Evolutionary conservation across 352 stramenopile species (phyloP), one percentile per base, ranked within the genome.

Genomic region (Globisporangium irregulare): DNA sequence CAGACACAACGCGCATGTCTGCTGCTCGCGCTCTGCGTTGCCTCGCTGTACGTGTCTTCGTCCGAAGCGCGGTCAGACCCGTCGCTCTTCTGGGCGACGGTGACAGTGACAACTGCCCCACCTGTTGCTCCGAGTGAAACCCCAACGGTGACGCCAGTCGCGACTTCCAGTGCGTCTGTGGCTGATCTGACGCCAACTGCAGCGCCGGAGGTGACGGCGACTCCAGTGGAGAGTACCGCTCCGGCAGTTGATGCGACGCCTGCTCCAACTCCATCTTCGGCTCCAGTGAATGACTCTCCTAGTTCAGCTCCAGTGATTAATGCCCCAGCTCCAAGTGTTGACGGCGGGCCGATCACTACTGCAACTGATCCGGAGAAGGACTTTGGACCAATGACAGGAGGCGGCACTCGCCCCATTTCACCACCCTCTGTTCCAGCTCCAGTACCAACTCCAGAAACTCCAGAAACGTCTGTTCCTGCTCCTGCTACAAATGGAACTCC

Each of bases 61-160:
- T 56, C 32, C 25, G 24, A 27, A 15, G 41, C 60, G 29, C 48
- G 43, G 20, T 66, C 60, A 9, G 60, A 66, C 20, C 60, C 60
- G 20, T 58, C 48, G n/a, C 43, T 56, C 22, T 66, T 59, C 29
- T 66, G 60, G 60, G 60, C 27, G 7, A 25, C 32, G 4, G 22
- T 62, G n/a, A 64, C 59, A 24, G 24, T 41, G 24, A 66, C 46
- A 18, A 43, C 46, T 43, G 43, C 50, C 1, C 60, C 46, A 8
- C 29, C 60, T 27, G 20, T 18, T 50, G 27, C 4, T n/a, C 32
- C 32, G 10, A 66, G 25, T 9, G 46, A 43, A 0, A 59, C 27
- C 4, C 46, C 60, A 12, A 66, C 46, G 4, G 34, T 58, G 43
- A 20, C 46, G 3, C 46, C 59, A 46, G 41, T 29, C 0, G 9